These are phyloP conservation scores for Neoascochyta sp. DNA, from an alignment of 2,329 filamentous ascomycete species.

Conservation along the genomic window DNA sequence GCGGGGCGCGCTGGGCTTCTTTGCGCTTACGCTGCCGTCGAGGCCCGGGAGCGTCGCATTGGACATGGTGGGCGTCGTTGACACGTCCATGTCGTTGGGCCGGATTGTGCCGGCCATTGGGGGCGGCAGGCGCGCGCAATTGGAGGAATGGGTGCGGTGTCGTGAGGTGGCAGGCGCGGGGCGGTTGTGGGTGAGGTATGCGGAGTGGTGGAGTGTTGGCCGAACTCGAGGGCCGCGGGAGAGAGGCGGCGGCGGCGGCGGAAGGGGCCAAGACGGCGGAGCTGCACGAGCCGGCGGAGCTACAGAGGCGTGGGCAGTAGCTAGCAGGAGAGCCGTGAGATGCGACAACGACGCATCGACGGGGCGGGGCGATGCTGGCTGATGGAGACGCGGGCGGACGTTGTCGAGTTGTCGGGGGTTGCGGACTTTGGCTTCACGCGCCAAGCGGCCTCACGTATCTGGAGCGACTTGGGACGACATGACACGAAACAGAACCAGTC, in stretches of 20 bases:
- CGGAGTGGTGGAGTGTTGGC: conserved; percentile 9
- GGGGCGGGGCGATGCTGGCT: no score
- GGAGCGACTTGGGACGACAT: conserved; percentile 4
- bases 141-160: conserved; percentile 3
- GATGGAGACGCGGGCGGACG: no score
- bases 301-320: no score
- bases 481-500: background rate
- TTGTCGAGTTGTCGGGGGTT: conserved; percentile 23
- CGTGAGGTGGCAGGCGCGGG: conserved; percentile 5
- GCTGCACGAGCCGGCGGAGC: conserved; percentile 7
- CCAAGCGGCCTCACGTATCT: no score
- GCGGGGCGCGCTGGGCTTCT: conserved; percentile 48
- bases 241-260: no score
- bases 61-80: conserved; percentile 33
- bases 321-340: no score
- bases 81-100: conserved; percentile 36
- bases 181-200: conserved; percentile 12
- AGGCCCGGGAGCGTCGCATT: conserved; percentile 34
- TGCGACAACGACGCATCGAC: no score
- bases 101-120: conserved; percentile 39
- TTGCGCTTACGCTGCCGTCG: conserved; percentile 41
- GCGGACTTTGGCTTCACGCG: conserved; percentile 20
- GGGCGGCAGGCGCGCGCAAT: conserved; percentile 14
- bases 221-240: conserved; percentile 9
- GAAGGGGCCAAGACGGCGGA: no score